Evolutionary conservation across 225 moss, liverwort and hornwort species (phyloP), one percentile per base, ranked within the genome.

Genomic region (Asterella californica): DNA sequence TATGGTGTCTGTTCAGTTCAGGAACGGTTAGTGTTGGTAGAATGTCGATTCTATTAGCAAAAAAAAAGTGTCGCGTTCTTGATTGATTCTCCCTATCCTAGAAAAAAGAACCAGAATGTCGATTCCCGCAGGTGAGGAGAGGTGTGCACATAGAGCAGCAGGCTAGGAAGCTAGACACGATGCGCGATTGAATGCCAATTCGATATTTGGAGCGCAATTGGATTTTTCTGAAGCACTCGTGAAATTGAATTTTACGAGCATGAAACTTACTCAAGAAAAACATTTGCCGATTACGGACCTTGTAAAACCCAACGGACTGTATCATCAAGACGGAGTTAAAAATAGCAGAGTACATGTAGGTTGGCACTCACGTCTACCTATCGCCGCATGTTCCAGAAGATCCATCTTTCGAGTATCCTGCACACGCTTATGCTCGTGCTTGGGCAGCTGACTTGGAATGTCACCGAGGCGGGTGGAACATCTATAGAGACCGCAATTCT

Each of bases 291-390:
- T 52, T 17, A 12, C 17, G 32, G 74, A 74, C 22, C 71, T 34
- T 52, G 74, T 88, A 18, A 36, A 78, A 10, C 79, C 37, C 83
- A 86, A 72, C 77, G 81, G n/a, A 61, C 81, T 25, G 71, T 61
- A 2, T 62, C 78, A 82, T 37, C 72, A 66, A 29, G 67, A 79
- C 49, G 91, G 86, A 10, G 77, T 60, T 49, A 94, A 91, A 72
- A 91, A 92, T 82, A 81, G 90, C 54, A 54, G 91, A 75, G 94
- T 97, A 60, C 90, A 93, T 77, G 96, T 97, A 5, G 96, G 96
- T 48, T 87, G 96, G 29, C 96, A 97, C 62, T 89, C 80, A 97
- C 96, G 48, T 93, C 96, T 54, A 94, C 96, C n/a, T 89, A 83
- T 81, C 45, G 76, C 32, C 93, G 97, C 30, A 83, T 91, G 71